Conservation (phyloP, 1,284 basidiomycete species). For the Neolentinus lepideus region DNA sequence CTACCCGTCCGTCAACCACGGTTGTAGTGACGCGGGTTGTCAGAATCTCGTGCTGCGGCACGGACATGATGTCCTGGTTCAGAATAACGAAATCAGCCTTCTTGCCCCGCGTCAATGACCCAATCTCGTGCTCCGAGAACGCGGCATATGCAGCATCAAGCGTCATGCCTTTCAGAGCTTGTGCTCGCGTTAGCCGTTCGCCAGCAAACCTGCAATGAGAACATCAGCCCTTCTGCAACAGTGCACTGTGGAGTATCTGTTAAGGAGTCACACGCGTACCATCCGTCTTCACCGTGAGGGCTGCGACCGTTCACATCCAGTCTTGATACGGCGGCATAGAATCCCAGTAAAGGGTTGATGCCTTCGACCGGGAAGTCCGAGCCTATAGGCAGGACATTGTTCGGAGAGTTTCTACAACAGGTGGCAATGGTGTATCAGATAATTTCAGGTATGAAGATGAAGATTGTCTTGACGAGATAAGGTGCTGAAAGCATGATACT, state of each 20-base stretch:
- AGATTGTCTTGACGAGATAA: background rate
- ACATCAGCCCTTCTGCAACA: background rate
- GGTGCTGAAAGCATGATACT: background rate
- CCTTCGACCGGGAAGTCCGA: conserved; percentile 91
- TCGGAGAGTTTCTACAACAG: conserved; percentile 33
- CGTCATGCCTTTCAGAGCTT: conserved; percentile 84
- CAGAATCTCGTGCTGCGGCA: conserved; percentile 51
- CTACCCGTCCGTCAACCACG: conserved; percentile 67
- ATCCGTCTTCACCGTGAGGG: conserved; percentile 77
- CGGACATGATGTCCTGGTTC: conserved; percentile 72
- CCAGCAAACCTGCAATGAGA: conserved; percentile 49
- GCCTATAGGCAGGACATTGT: conserved; percentile 66
- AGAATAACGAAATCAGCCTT: conserved; percentile 84
- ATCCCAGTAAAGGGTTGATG: conserved; percentile 74
- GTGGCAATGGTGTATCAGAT: conserved; percentile 3
- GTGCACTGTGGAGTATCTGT: background rate
- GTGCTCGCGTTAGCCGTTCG: conserved; percentile 65
- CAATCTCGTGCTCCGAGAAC: conserved; percentile 66
- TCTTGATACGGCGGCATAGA: conserved; percentile 83
- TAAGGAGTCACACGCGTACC: conserved; percentile 40
- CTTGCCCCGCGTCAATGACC: conserved; percentile 67
- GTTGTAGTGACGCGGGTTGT: conserved; percentile 50
- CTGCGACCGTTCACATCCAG: conserved; percentile 63
- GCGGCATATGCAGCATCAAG: conserved; percentile 82
- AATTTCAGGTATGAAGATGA: background rate